Conservation (phyloP, 1,139 yeast genomes). For the Candida glucosophila region DNA sequence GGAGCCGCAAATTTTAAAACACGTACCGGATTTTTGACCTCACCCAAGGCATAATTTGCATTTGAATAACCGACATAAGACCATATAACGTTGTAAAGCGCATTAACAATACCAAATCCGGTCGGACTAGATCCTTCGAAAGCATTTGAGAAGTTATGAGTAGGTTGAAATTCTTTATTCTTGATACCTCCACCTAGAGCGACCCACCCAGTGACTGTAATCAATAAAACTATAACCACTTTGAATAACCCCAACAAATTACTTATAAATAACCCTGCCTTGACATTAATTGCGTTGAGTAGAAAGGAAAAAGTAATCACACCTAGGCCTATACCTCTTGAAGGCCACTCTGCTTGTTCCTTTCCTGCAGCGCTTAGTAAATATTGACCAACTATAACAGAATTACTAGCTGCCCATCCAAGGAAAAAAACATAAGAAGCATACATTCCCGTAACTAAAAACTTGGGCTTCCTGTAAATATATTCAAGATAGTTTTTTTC, state of each 20-base stretch:
- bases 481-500: conserved; percentile 78
- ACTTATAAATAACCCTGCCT: conserved; percentile 59
- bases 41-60: conserved; percentile 78
- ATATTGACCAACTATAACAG: conserved; percentile 42
- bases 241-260: conserved; percentile 67
- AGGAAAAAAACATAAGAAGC: conserved; percentile 67
- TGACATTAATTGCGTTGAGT: conserved; percentile 54
- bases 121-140: conserved; percentile 54
- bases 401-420: conserved; percentile 83
- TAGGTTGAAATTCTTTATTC: conserved; percentile 36
- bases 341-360: conserved; percentile 65
- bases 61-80: conserved; percentile 69
- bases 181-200: conserved; percentile 67
- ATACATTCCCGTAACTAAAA: conserved; percentile 65
- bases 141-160: conserved; percentile 54
- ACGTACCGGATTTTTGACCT: conserved; percentile 48
- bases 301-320: conserved; percentile 67
- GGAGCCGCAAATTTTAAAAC: conserved; percentile 40
- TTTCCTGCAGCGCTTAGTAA: conserved; percentile 61
- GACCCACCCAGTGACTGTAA: conserved; percentile 73
- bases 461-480: conserved; percentile 60
- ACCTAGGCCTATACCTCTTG: conserved; percentile 66
- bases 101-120: conserved; percentile 71
- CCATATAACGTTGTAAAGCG: conserved; percentile 76
- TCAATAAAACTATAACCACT: conserved; percentile 56